phyloP scores from a whole-genome alignment of 257 asterid genomes.

The Nyctanthes arbortristis region DNA sequence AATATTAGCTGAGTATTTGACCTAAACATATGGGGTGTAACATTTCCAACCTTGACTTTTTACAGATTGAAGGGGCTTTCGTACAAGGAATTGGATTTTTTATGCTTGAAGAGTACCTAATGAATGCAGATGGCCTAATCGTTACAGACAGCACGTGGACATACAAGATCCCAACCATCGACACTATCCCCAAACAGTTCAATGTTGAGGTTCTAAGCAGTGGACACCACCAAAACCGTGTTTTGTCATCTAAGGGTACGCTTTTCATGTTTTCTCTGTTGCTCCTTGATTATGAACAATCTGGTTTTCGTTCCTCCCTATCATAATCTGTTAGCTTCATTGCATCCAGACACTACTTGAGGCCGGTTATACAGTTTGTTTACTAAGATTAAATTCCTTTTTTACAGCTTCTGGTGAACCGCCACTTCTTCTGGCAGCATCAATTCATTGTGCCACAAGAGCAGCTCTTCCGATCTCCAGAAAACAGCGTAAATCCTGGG shows the following conservation, averaged over 20 bases:
- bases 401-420: conserved; percentile 80
- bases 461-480: conserved; percentile 73
- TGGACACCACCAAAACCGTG: conserved; percentile 60
- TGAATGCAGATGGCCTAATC: conserved; percentile 53
- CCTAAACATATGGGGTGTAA: too few species aligned
- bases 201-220: conserved; percentile 64
- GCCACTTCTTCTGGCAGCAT: conserved; percentile 69
- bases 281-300: too few species aligned
- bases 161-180: conserved; percentile 77
- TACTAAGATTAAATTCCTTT: background rate
- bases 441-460: conserved; percentile 72
- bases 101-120: conserved; percentile 76
- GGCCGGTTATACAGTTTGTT: background rate
- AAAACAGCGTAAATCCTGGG: conserved; percentile 59
- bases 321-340: too few species aligned
- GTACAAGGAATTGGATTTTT: conserved; percentile 86
- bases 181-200: conserved; percentile 63
- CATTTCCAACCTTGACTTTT: too few species aligned
- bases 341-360: too few species aligned
- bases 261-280: background rate
- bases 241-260: conserved; percentile 81
- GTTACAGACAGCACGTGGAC: conserved; percentile 70
- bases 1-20: too few species aligned
- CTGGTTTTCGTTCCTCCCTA: too few species aligned
- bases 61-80: conserved; percentile 82